Percentiles rank a stretch among this genome's conserved stretches.
These are phyloP conservation scores for Cercospora sp. DNA, from an alignment of 2,329 filamentous ascomycete genomes.

Conservation along the genomic window DNA sequence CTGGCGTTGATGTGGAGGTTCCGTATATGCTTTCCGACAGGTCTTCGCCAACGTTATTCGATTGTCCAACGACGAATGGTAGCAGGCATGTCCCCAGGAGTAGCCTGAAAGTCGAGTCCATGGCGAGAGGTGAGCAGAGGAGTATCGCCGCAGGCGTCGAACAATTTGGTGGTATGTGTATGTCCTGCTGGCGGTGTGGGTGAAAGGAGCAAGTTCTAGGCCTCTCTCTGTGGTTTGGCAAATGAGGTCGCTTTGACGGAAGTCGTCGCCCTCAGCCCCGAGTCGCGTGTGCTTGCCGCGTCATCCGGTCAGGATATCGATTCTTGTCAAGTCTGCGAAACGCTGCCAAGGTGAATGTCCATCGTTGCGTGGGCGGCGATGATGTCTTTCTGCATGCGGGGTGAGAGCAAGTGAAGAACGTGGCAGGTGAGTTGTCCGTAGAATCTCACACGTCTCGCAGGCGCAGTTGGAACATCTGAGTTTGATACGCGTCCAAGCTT, in stretches of 20 bases:
- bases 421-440: neutral
- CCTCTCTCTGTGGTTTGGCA: neutral
- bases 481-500: constrained; percentile 3
- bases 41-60: constrained; percentile 4
- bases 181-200: neutral
- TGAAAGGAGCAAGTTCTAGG: constrained; percentile 1
- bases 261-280: constrained; percentile 3
- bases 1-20: neutral
- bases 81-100: neutral
- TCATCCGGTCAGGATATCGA: neutral
- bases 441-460: neutral
- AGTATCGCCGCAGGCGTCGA: neutral
- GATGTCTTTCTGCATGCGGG: neutral
- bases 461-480: neutral
- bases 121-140: neutral
- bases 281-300: constrained; percentile 1
- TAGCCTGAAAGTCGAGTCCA: neutral
- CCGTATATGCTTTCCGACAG: constrained; percentile 1
- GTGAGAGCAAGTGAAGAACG: neutral
- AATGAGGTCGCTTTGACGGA: constrained; percentile 6
- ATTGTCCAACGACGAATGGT: neutral
- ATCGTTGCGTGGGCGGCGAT: neutral
- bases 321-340: neutral
- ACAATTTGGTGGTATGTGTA: neutral
- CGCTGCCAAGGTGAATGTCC: neutral